Percentiles rank a stretch among this genome's conserved stretches.
These are phyloP conservation scores for Trichoderma harzianum DNA, from an alignment of 2,329 filamentous ascomycete species.

Conservation along the genomic window DNA sequence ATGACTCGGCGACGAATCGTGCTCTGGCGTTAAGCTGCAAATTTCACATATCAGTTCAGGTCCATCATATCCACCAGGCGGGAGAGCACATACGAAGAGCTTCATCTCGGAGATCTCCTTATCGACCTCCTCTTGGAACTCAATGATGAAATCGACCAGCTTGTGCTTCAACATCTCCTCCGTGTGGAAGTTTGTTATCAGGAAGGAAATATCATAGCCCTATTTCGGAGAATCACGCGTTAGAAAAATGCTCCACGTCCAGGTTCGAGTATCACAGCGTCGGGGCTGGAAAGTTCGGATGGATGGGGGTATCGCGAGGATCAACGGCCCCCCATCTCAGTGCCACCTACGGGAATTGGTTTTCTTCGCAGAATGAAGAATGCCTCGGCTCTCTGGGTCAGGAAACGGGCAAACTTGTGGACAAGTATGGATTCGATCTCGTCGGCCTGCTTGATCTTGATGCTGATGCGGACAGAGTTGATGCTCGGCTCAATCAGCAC, in stretches of 20 bases:
- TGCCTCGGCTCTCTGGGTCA: slow-evolving; percentile 90
- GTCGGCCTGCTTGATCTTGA: slow-evolving; percentile 99
- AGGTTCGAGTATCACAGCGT: neutral
- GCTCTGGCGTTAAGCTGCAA: slow-evolving; percentile 87
- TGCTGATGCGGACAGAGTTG: slow-evolving; percentile 95
- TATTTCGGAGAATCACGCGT: slow-evolving; percentile 32
- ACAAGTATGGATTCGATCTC: slow-evolving; percentile 98
- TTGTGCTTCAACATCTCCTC: slow-evolving; percentile 99
- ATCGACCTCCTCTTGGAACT: slow-evolving; percentile 99
- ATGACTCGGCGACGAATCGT: slow-evolving; percentile 96
- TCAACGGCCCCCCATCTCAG: neutral
- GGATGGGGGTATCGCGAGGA: neutral
- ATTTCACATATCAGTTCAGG: neutral
- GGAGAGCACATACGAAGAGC: slow-evolving; percentile 75
- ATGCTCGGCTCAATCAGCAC: slow-evolving; percentile 95
- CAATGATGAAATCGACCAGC: slow-evolving; percentile 77
- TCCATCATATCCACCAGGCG: neutral
- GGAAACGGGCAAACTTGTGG: slow-evolving; percentile 96
- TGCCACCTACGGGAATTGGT: slow-evolving; percentile 74
- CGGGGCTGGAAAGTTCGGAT: neutral
- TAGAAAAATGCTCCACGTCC: neutral
- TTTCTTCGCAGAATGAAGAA: slow-evolving; percentile 97
- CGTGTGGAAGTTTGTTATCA: slow-evolving; percentile 98
- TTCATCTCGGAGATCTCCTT: slow-evolving; percentile 99
- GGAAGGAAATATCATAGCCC: slow-evolving; percentile 98